These are phyloP conservation scores for Acacia melanoxylon DNA, from an alignment of 306 rosid species.

Conservation along the genomic window DNA sequence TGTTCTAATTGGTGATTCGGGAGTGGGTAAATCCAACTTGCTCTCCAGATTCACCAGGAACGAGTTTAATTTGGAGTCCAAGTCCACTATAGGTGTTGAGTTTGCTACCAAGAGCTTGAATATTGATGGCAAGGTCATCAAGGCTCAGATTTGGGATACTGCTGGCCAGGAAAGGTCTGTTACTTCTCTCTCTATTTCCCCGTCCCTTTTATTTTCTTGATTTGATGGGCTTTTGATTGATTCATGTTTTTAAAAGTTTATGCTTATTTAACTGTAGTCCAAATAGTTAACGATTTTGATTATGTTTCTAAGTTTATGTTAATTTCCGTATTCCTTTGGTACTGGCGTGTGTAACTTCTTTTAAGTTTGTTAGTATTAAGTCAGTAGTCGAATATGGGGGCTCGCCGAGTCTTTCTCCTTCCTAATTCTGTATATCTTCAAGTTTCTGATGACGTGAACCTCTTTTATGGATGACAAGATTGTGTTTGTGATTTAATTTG, in stretches of 20 bases:
- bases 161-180: slow-evolving; percentile 88
- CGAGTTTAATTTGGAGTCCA: slow-evolving; percentile 86
- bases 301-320: not conserved
- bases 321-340: not conserved
- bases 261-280: slow-evolving; percentile 4
- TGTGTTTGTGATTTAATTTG: not conserved
- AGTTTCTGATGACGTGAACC: not conserved
- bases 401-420: not conserved
- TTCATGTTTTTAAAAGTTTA: not conserved
- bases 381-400: not conserved
- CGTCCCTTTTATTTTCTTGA: not conserved
- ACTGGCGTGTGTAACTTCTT: not conserved
- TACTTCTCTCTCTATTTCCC: not conserved
- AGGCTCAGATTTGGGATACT: slow-evolving; percentile 96
- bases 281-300: not conserved
- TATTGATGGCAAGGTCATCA: slow-evolving; percentile 68
- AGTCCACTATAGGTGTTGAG: slow-evolving; percentile 90
- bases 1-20: slow-evolving; percentile 89
- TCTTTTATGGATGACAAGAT: not conserved
- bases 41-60: slow-evolving; percentile 82
- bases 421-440: not conserved
- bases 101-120: slow-evolving; percentile 80
- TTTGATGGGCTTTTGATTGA: not conserved
- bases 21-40: slow-evolving; percentile 84
- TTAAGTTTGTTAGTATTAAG: not conserved